phyloP scores from a whole-genome alignment of 768 basidiomycete species.

The Hericium rajendrae region DNA sequence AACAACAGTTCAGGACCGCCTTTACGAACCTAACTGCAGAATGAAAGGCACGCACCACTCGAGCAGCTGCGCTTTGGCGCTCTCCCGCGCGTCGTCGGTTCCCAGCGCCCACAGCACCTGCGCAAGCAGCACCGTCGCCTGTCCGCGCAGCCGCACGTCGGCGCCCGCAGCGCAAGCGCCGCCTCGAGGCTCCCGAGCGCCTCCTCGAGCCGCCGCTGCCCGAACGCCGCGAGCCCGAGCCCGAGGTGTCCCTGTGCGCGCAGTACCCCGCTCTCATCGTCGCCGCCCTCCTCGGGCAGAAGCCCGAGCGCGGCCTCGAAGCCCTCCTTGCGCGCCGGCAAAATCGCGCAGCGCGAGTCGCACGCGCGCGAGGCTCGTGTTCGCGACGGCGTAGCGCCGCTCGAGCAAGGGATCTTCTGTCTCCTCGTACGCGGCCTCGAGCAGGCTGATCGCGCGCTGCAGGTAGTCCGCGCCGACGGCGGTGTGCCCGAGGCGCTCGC shows the following conservation, averaged over 20 bases:
- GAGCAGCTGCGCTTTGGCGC: constrained; percentile 68
- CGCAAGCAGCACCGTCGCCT: constrained; percentile 70
- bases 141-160: constrained; percentile 43
- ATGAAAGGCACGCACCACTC: constrained; percentile 52
- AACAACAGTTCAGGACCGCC: background rate
- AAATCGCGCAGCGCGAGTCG: constrained; percentile 52
- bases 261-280: constrained; percentile 28
- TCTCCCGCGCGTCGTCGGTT: constrained; percentile 65
- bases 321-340: constrained; percentile 50
- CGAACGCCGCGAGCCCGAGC: constrained; percentile 63
- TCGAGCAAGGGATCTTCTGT: constrained; percentile 75
- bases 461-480: constrained; percentile 52
- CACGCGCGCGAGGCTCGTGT: constrained; percentile 72
- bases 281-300: constrained; percentile 36
- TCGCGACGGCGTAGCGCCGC: constrained; percentile 69
- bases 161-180: constrained; percentile 49
- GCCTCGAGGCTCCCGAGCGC: constrained; percentile 62
- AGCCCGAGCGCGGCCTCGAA: constrained; percentile 69
- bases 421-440: constrained; percentile 87
- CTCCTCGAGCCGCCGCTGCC: constrained; percentile 46
- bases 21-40: background rate
- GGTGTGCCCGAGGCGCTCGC: constrained; percentile 71
- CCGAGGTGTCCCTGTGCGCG: constrained; percentile 62
- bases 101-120: constrained; percentile 80
- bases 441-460: constrained; percentile 49